phyloP scores from a whole-genome alignment of 495 filamentous ascomycete genomes.

The Lophiostoma macrostomum region DNA sequence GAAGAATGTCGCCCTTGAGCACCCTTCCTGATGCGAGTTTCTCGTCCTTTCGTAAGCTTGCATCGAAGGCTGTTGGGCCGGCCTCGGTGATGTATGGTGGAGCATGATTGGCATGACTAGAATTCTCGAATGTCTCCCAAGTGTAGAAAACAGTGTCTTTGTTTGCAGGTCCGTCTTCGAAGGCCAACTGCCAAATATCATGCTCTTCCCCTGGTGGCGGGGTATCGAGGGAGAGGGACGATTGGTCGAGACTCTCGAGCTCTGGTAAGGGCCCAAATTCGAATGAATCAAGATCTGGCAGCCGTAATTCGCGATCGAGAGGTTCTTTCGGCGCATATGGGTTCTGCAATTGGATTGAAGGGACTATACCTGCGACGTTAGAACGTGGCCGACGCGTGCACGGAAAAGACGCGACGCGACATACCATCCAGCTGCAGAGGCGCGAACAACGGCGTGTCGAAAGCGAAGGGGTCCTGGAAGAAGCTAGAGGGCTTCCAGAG shows the following conservation, averaged over 20 bases:
- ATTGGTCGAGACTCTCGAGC: slow-evolving; percentile 22
- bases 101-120: slow-evolving; percentile 41
- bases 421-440: slow-evolving; percentile 32
- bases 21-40: slow-evolving; percentile 15
- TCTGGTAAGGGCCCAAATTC: slow-evolving; percentile 34
- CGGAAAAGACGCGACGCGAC: slow-evolving; percentile 15
- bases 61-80: slow-evolving; percentile 70
- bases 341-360: slow-evolving; percentile 35
- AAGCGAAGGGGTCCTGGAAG: slow-evolving; percentile 11
- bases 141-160: slow-evolving; percentile 46
- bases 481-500: slow-evolving; percentile 29
- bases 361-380: slow-evolving; percentile 28
- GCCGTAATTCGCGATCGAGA: slow-evolving; percentile 32
- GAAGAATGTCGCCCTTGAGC: slow-evolving; percentile 47
- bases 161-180: slow-evolving; percentile 44
- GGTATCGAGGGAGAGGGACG: slow-evolving; percentile 19
- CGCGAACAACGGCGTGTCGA: slow-evolving; percentile 31
- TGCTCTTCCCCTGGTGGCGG: slow-evolving; percentile 18
- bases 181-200: slow-evolving; percentile 35
- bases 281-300: slow-evolving; percentile 36
- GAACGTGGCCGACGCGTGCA: slow-evolving; percentile 20
- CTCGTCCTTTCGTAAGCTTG: slow-evolving; percentile 35
- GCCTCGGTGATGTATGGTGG: slow-evolving; percentile 75
- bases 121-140: slow-evolving; percentile 68
- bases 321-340: slow-evolving; percentile 37